phyloP scores from a whole-genome alignment of 1,139 yeast genomes.

The Lodderomyces jiufengensis region DNA sequence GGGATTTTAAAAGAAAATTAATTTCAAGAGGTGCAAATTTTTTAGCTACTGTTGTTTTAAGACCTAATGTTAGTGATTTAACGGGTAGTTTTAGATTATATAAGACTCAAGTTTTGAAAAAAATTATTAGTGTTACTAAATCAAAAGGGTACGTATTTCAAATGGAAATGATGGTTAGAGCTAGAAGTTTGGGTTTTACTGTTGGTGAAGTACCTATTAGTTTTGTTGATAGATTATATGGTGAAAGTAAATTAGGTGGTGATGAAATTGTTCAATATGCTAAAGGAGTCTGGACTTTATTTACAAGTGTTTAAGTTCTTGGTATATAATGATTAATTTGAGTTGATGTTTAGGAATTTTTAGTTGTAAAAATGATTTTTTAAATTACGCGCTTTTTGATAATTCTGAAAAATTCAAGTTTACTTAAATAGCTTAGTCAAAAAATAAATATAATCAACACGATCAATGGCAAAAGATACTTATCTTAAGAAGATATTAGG shows the following conservation, averaged over 20 bases:
- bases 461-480: constrained; percentile 38
- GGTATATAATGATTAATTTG: too few species aligned
- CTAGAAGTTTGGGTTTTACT: constrained; percentile 64
- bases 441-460: too few species aligned
- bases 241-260: constrained; percentile 79
- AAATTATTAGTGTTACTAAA: constrained; percentile 65
- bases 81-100: constrained; percentile 80
- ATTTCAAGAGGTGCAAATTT: constrained; percentile 82
- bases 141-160: constrained; percentile 85
- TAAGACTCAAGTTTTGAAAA: constrained; percentile 65
- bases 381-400: too few species aligned
- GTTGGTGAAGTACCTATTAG: constrained; percentile 81
- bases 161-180: constrained; percentile 89
- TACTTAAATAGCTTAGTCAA: too few species aligned
- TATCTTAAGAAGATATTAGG: constrained; percentile 47
- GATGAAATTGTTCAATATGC: constrained; percentile 77
- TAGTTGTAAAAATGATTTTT: too few species aligned
- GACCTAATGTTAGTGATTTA: constrained; percentile 72
- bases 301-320: constrained; percentile 57
- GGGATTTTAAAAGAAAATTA: constrained; percentile 80
- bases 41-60: constrained; percentile 65
- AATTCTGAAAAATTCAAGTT: too few species aligned
- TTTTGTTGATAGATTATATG: constrained; percentile 77
- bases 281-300: constrained; percentile 70
- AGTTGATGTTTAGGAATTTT: too few species aligned